Conservation (phyloP, 1,139 yeast genomes). For the Saccharomyces hybrid region DNA sequence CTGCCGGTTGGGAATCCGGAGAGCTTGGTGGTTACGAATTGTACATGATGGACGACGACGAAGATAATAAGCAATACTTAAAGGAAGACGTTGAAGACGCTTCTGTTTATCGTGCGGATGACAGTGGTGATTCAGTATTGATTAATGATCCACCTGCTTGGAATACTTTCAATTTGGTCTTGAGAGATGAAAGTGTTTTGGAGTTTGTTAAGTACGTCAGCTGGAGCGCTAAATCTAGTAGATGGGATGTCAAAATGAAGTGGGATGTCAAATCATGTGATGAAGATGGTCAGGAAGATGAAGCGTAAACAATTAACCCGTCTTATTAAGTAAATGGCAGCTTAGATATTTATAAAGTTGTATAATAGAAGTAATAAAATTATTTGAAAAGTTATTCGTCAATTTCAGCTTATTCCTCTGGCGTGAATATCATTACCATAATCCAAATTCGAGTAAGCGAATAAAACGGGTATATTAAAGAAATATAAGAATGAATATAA, state of each 20-base stretch:
- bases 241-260: constrained; percentile 84
- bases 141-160: constrained; percentile 76
- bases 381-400: not conserved
- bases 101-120: constrained; percentile 43
- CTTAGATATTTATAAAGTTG: not conserved
- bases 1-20: constrained; percentile 76
- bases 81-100: constrained; percentile 30
- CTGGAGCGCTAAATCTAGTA: constrained; percentile 75
- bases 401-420: not conserved
- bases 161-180: constrained; percentile 71
- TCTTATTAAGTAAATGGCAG: not conserved
- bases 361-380: not conserved
- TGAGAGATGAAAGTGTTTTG: constrained; percentile 76
- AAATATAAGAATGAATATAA: not conserved
- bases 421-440: not conserved
- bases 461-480: not conserved
- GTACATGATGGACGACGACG: constrained; percentile 59
- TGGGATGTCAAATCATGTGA: constrained; percentile 58
- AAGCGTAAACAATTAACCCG: not conserved
- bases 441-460: not conserved
- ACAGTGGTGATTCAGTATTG: constrained; percentile 71
- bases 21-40: constrained; percentile 92
- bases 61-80: constrained; percentile 11
- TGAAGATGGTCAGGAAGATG: constrained; percentile 32
- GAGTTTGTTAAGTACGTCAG: constrained; percentile 91